These are phyloP conservation scores for Schoenoplectus triqueter DNA, from an alignment of 202 grass and related monocot species.

Conservation along the genomic window DNA sequence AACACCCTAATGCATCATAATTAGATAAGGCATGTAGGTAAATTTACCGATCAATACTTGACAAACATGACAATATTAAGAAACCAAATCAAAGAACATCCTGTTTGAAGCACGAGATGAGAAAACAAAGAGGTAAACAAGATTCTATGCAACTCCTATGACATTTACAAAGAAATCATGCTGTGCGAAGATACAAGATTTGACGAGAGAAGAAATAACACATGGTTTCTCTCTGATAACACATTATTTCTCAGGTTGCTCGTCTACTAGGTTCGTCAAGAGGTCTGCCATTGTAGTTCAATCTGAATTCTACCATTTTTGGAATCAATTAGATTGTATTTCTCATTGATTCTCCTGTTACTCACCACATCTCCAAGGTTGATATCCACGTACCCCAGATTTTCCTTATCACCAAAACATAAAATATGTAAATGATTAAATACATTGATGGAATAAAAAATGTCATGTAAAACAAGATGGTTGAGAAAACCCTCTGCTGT, in stretches of 20 bases:
- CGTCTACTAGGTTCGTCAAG: conserved; percentile 31
- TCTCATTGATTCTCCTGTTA: conserved; percentile 81
- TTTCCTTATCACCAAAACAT: conserved; percentile 53
- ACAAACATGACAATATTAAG: conserved; percentile 5
- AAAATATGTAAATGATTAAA: conserved; percentile 31
- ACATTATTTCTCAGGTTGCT: neutral
- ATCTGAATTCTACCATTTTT: conserved; percentile 83
- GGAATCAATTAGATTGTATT: conserved; percentile 78
- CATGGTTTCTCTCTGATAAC: neutral
- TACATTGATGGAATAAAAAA: neutral
- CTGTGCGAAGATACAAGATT: conserved; percentile 20
- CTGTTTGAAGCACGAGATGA: neutral
- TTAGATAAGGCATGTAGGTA: neutral
- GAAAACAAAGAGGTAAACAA: neutral
- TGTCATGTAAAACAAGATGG: neutral
- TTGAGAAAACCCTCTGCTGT: neutral
- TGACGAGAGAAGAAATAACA: neutral
- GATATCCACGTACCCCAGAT: conserved; percentile 65
- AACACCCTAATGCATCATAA: neutral
- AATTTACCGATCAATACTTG: neutral
- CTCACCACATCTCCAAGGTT: conserved; percentile 68
- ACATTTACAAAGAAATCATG: conserved; percentile 35
- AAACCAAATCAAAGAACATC: neutral
- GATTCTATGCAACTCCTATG: conserved; percentile 30
- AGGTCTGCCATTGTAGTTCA: conserved; percentile 70